Base-by-base conservation (phyloP, 139 green algal species). In the Diplosphaera chodatii region DNA sequence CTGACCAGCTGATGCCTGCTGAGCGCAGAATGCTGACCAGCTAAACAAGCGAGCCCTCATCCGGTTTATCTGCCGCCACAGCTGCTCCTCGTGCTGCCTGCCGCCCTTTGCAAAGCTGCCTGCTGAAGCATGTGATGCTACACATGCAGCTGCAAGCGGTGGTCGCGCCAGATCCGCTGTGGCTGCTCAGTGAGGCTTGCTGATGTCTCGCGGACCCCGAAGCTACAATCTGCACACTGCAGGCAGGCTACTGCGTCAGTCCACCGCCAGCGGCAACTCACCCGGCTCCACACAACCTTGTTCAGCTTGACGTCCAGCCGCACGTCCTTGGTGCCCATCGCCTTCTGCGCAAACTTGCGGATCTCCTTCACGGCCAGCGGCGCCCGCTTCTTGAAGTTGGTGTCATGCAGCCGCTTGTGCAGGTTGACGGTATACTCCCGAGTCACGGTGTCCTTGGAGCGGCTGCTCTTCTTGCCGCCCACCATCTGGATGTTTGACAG, bases 381-480 rank as follows among this genome's bases (percentile, higher is more conserved):
- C 10, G 96, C 96, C 29, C 78, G 71, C 83, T 96, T 97, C 89
- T 99, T 99, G 90, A 99, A 99, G 64, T 87, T 96, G 13, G 86
- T 85, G 80, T 86, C 90, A 74, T 97, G 89, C 67, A 97, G 81
- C 72, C 86, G 75, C 86, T 98, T 98, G 89, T 93, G 87, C 40
- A 99, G 82, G 88, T 99, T 97, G 83, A 99, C 93, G 77, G 95
- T 99, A 92, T 99, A 99, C 87, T 98, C 95, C 16, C 95, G 86
- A 25, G 88, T 93, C 63, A 94, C 89, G 68, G 87, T 82, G 79
- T 96, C 90, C 82, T 92, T 93, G 64, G 73, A 69, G 65, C 80
- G 77, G 69, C 72, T 78, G 77, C 86, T 80, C 78, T 92, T 91
- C 78, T 93, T 90, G 48, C 48, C 48, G 71, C 82, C 85, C 80